Conservation (phyloP, 78 protist genomes). For the Polysphondylium violaceum region DNA sequence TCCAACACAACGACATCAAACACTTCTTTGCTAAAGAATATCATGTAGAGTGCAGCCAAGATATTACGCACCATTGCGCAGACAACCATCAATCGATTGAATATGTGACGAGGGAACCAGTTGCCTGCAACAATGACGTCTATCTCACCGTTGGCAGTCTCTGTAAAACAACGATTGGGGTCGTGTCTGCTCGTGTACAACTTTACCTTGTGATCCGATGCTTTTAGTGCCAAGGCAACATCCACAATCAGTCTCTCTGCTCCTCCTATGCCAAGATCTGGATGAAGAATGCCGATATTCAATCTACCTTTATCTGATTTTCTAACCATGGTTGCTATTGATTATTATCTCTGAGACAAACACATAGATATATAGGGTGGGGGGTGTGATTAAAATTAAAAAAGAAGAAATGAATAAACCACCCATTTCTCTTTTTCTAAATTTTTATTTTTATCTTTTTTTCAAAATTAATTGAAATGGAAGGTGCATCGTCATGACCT, state of each 20-base stretch:
- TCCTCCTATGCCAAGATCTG: constrained; percentile 91
- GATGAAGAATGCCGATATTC: constrained; percentile 77
- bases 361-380: no score
- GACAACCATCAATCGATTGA: constrained; percentile 84
- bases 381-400: no score
- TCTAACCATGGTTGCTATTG: no score
- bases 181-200: constrained; percentile 96
- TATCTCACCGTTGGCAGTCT: constrained; percentile 89
- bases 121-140: constrained; percentile 87
- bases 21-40: background rate
- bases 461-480: no score
- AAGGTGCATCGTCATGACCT: no score
- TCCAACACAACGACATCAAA: constrained; percentile 88
- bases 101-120: constrained; percentile 89
- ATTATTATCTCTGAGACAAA: no score
- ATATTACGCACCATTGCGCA: constrained; percentile 92
- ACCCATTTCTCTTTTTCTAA: no score
- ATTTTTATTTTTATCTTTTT: no score
- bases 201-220: constrained; percentile 68
- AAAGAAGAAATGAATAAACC: no score
- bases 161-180: constrained; percentile 88
- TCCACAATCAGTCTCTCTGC: constrained; percentile 98
- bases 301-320: constrained; percentile 7
- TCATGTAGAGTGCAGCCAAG: constrained; percentile 75
- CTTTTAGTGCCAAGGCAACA: constrained; percentile 91